Conservation (phyloP, 306 rosid genomes). For the Corylus americana region DNA sequence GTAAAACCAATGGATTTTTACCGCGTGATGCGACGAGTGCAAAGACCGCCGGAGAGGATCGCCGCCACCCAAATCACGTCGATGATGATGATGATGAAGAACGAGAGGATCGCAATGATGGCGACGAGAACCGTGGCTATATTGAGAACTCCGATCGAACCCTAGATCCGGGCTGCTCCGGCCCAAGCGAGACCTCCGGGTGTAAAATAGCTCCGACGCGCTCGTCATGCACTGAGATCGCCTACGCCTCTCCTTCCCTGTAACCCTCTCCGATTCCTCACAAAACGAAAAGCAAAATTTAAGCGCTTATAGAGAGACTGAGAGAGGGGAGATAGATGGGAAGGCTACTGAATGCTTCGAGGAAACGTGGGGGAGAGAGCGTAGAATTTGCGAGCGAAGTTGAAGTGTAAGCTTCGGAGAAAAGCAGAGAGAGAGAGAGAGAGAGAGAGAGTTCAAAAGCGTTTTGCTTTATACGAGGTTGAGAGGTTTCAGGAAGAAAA, state of each 20-base stretch:
- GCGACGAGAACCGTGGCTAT: constrained; percentile 10
- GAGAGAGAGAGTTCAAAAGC: background rate
- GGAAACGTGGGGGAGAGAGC: background rate
- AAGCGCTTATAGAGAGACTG: background rate
- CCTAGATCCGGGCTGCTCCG: constrained; percentile 46
- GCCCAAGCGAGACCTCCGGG: constrained; percentile 71
- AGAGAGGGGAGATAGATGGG: background rate
- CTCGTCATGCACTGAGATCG: constrained; percentile 70
- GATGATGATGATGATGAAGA: constrained; percentile 30
- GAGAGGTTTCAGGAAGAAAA: background rate
- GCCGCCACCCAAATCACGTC: constrained; percentile 43
- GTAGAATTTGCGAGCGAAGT: background rate
- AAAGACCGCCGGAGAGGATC: constrained; percentile 52
- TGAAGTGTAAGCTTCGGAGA: background rate
- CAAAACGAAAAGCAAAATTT: background rate
- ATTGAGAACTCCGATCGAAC: constrained; percentile 36
- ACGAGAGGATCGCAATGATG: constrained; percentile 12
- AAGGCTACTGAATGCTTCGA: background rate
- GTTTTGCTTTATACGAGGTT: background rate
- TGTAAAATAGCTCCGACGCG: constrained; percentile 81
- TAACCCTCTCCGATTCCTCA: background rate
- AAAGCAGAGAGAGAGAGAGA: background rate
- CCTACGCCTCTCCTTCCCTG: background rate
- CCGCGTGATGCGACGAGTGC: constrained; percentile 41
- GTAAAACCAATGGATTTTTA: background rate